Base-by-base conservation (phyloP, 2,329 filamentous ascomycete genomes). In the Pseudocercospora fijiensis region DNA sequence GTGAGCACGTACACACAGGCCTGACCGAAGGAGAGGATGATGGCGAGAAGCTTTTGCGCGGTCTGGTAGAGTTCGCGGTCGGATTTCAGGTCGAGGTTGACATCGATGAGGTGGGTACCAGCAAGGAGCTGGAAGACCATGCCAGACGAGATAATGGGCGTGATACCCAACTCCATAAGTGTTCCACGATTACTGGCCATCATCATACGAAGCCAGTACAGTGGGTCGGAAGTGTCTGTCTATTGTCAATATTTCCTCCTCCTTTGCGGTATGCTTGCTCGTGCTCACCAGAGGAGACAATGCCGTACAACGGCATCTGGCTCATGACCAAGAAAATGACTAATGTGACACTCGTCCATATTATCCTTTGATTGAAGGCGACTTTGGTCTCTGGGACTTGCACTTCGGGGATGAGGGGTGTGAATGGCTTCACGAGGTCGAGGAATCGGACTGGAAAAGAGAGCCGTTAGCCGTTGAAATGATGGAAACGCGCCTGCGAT, bases 161-260 rank as follows among this genome's bases (percentile, higher is more conserved):
- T 96, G 74, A 98, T 83, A 64, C 77, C 77, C 58, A 78, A 66
- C 66, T 78, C 77, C 76, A 78, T 78, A 18, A 78, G 69, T 13
- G 76, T 78, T 62, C 76, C 76, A 57, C 77, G 88, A 81, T 99
- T 99, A 90, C 92, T 96, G 77, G 95, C 95, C 87, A 98, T 88
- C 88, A 99, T 97, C 94, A 99, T 98, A 81, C 95, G 90, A 77
- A 99, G 86, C 95, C 95, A 99, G 88, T 99, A 99, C 76, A 99
- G 86, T 73, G 95, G 96, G 83, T 99, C 96, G 67, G 95, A 98
- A 74, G 92, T 97, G 75, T 82, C 80, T 76, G 64, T 24, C 45
- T 51, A 10, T 18, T 59, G 58, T 70, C 64, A 68, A 65, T 30
- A 28, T 52, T 62, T 58, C 10, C 30, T 56, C 26, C 53, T 45